These are phyloP conservation scores for Grigorovia transvaalensis DNA, from an alignment of 805 yeast genomes.

Conservation along the genomic window DNA sequence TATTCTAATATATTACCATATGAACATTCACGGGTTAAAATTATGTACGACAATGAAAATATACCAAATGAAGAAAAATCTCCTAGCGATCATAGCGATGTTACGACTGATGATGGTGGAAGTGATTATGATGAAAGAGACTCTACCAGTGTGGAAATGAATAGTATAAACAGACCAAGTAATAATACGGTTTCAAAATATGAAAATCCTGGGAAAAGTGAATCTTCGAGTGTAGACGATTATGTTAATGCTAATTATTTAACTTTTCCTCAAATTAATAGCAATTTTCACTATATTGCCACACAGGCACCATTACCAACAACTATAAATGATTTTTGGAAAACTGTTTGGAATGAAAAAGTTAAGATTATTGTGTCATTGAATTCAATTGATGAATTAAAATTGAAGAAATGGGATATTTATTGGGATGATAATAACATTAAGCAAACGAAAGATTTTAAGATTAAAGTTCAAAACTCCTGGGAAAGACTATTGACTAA, in stretches of 20 bases:
- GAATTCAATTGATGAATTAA: conserved; percentile 64
- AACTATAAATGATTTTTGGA: conserved; percentile 87
- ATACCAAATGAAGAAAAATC: background rate
- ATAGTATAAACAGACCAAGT: background rate
- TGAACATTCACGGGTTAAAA: conserved; percentile 72
- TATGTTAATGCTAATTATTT: conserved; percentile 83
- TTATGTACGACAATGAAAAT: conserved; percentile 2
- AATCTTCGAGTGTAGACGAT: conserved; percentile 30
- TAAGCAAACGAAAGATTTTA: conserved; percentile 12
- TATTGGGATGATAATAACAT: conserved; percentile 51
- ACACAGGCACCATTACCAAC: conserved; percentile 79
- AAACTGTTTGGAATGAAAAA: conserved; percentile 53
- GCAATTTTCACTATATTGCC: conserved; percentile 51
- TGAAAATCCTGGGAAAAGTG: background rate
- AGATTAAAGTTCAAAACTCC: conserved; percentile 28
- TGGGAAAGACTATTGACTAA: conserved; percentile 22
- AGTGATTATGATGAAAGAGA: background rate
- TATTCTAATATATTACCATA: conserved; percentile 80
- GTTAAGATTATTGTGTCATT: conserved; percentile 66
- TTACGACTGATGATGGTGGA: background rate
- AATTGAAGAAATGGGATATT: conserved; percentile 67
- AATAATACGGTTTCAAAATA: background rate
- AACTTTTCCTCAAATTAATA: conserved; percentile 31
- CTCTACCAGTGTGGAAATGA: background rate
- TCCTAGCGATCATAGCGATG: background rate